A percentile compares a stretch with the other conserved stretches of the same genome.
phyloP scores from a whole-genome alignment of 257 asterid species.

The Perilla frutescens region DNA sequence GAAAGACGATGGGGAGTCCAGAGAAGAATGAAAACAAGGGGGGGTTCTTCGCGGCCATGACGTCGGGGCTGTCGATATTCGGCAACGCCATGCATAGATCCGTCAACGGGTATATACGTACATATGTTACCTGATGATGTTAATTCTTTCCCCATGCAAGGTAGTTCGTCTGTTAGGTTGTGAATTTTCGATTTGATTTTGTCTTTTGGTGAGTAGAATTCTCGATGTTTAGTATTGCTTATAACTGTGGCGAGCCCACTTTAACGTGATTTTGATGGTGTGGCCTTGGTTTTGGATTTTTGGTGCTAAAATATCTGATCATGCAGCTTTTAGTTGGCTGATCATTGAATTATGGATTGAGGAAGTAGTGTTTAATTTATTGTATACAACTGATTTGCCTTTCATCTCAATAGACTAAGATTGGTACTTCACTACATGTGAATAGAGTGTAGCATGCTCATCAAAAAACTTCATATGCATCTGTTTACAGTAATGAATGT shows the following conservation, averaged over 20 bases:
- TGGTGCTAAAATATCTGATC: slow-evolving; percentile 21
- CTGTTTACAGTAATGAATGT: neutral
- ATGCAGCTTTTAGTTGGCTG: slow-evolving; percentile 28
- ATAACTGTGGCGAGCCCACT: slow-evolving; percentile 19
- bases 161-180: neutral
- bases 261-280: slow-evolving; percentile 7
- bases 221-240: neutral
- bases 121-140: neutral
- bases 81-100: slow-evolving; percentile 73
- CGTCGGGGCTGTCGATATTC: slow-evolving; percentile 66
- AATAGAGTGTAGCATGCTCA: slow-evolving; percentile 3
- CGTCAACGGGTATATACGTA: slow-evolving; percentile 64
- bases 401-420: slow-evolving; percentile 8
- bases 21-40: slow-evolving; percentile 55
- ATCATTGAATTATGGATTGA: slow-evolving; percentile 25
- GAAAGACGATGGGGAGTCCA: slow-evolving; percentile 55
- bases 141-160: neutral
- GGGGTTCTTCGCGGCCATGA: slow-evolving; percentile 74
- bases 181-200: slow-evolving; percentile 9
- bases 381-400: slow-evolving; percentile 8
- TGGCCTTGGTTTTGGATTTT: slow-evolving; percentile 27
- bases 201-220: neutral
- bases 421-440: neutral
- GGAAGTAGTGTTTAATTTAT: slow-evolving; percentile 10
- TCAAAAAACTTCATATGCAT: neutral